Base-by-base conservation (phyloP, 768 basidiomycete species). In the Podaxis pistillaris region DNA sequence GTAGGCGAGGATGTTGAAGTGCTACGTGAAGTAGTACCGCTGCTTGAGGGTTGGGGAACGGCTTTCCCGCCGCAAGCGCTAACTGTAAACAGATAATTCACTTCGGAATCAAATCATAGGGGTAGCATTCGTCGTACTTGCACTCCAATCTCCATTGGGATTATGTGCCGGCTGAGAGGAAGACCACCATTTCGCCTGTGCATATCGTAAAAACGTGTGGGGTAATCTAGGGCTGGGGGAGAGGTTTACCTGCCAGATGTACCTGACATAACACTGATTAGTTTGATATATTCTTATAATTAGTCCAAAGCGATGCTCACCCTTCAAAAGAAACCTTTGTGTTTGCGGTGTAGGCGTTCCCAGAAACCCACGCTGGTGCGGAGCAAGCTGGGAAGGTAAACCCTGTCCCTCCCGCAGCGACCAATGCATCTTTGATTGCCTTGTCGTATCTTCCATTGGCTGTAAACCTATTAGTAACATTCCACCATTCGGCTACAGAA, bases 301-400 rank as follows among this genome's bases (percentile, higher is more conserved):
- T 38, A 19, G 41, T 36, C 33, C 37, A 22, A 53, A 24, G 36
- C 37, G 56, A n/a, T 26, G 70, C 80, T 60, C 70, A 86, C 83
- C 87, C 86, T 49, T 75, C 69, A 67, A 79, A 89, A 12, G 86
- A 80, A 13, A 85, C 87, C 64, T 78, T 68, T 1, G 79, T 74
- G 28, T 83, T 83, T 3, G 76, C 86, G 4, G 78, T 67, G 70
- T 90, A 88, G 60, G 69, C 75, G 7, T 70, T 77, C 17, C 84
- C 83, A 8, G 81, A 69, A 55, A 76, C 74, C 67, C 73, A 89
- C 0, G 84, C 79, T 17, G 84, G 76, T 9, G 86, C 84, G 44
- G 81, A 78, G 69, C 87, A 90, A 56, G 82, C 65, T 15, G 87
- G 86, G 72, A 79, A 89, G 2, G 82, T 83, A 71, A 89, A 90